Conservation (phyloP, 2,329 filamentous ascomycete species). For the Botrytis cinerea region DNA sequence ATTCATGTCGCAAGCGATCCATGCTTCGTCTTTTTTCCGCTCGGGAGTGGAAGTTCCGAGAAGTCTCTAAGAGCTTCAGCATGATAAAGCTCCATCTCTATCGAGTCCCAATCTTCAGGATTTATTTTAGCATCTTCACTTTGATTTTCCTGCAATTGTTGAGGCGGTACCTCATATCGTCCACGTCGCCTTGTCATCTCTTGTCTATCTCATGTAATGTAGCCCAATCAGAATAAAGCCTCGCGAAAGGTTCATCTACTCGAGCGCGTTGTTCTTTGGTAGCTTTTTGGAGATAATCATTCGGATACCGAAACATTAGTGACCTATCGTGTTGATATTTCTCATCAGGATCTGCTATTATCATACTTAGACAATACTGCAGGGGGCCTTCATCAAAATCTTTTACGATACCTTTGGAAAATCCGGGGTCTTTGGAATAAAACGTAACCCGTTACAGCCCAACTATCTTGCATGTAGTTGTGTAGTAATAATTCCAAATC, state of each 20-base stretch:
- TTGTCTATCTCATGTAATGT: background rate
- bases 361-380: background rate
- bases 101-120: background rate
- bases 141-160: background rate
- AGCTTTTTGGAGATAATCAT: background rate
- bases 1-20: background rate
- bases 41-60: background rate
- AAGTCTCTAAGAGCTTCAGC: background rate
- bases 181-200: background rate
- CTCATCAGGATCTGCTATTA: background rate
- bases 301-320: background rate
- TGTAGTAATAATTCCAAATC: background rate
- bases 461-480: background rate
- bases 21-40: background rate
- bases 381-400: background rate
- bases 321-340: background rate
- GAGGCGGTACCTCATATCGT: background rate
- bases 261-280: background rate
- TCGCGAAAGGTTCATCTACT: background rate
- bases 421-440: background rate
- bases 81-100: background rate
- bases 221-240: background rate
- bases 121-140: background rate
- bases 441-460: background rate
- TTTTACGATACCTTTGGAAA: background rate